Evolutionary conservation across 1,284 basidiomycete species (phyloP).

Genomic region (Microbotryum lychnidis-dioicae): DNA sequence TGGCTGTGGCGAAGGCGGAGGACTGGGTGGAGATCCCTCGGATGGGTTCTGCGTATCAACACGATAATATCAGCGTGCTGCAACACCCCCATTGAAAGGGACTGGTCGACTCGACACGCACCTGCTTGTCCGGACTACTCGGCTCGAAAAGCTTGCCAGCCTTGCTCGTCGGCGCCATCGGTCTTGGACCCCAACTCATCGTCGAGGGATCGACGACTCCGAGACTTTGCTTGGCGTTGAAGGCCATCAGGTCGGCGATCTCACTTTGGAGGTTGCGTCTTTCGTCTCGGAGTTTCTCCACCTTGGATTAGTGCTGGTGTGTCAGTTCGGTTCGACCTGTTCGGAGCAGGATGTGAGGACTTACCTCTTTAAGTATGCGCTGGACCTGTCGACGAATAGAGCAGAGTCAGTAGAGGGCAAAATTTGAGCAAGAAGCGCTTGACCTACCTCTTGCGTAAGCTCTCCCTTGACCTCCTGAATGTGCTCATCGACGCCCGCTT

Average conservation of each 20-base stretch:
- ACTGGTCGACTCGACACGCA: no score
- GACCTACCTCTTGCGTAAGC: conserved; percentile 21
- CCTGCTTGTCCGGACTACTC: no score
- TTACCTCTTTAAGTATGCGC: conserved; percentile 28
- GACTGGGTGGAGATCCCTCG: no score
- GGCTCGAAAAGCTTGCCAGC: no score
- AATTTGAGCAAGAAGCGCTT: background rate
- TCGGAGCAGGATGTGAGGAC: background rate
- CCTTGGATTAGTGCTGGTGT: conserved; percentile 1
- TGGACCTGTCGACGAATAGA: conserved; percentile 11
- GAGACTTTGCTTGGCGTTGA: background rate
- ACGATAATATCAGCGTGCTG: no score
- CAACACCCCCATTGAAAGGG: no score
- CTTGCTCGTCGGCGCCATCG: no score
- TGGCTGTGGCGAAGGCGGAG: no score
- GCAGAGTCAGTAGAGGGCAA: background rate
- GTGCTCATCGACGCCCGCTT: conserved; percentile 24
- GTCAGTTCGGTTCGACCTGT: background rate
- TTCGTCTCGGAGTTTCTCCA: conserved; percentile 26
- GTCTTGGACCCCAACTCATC: no score
- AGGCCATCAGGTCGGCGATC: conserved; percentile 24
- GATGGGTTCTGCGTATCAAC: no score
- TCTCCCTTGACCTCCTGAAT: conserved; percentile 25
- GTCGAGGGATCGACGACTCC: no score
- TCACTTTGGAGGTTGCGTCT: conserved; percentile 22